Evolutionary conservation across 2,329 filamentous ascomycete genomes (phyloP).

Genomic region (Tolypocladium cylindrosporum): DNA sequence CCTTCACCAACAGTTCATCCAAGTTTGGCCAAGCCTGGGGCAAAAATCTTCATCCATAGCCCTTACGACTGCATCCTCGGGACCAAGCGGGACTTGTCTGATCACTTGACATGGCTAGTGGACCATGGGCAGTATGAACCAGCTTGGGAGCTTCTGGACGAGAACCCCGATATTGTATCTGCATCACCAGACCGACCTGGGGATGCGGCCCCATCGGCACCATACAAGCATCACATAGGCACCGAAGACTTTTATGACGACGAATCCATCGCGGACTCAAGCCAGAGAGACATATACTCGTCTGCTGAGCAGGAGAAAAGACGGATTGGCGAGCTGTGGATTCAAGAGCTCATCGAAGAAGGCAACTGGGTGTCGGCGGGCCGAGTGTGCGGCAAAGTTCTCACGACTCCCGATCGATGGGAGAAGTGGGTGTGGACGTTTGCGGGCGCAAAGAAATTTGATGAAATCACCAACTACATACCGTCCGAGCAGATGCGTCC

Average conservation of each 20-base stretch:
- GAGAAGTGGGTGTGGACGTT: conserved; percentile 95
- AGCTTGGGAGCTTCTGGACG: conserved; percentile 82
- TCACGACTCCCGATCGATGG: conserved; percentile 73
- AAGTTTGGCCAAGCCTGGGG: conserved; percentile 43
- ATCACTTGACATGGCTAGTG: conserved; percentile 79
- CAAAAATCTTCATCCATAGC: conserved; percentile 86
- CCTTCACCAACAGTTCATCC: conserved; percentile 35
- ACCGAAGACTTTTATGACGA: conserved; percentile 68
- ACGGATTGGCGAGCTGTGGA: conserved; percentile 85
- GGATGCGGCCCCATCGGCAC: conserved; percentile 29
- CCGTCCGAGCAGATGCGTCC: conserved; percentile 69
- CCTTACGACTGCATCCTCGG: conserved; percentile 95
- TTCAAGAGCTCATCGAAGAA: conserved; percentile 70
- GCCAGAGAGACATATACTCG: conserved; percentile 47
- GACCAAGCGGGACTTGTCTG: conserved; percentile 74
- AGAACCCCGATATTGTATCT: conserved; percentile 66
- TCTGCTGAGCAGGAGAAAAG: conserved; percentile 78
- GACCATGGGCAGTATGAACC: conserved; percentile 72
- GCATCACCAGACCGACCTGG: conserved; percentile 26
- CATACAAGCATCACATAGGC: conserved; percentile 27
- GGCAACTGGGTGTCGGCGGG: conserved; percentile 72
- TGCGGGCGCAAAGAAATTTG: conserved; percentile 73
- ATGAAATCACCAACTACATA: conserved; percentile 80
- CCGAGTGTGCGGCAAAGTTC: conserved; percentile 69
- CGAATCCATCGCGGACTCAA: conserved; percentile 42